Evolutionary conservation across 2,329 filamentous ascomycete species (phyloP).

Genomic region (Aschersonia sp.): DNA sequence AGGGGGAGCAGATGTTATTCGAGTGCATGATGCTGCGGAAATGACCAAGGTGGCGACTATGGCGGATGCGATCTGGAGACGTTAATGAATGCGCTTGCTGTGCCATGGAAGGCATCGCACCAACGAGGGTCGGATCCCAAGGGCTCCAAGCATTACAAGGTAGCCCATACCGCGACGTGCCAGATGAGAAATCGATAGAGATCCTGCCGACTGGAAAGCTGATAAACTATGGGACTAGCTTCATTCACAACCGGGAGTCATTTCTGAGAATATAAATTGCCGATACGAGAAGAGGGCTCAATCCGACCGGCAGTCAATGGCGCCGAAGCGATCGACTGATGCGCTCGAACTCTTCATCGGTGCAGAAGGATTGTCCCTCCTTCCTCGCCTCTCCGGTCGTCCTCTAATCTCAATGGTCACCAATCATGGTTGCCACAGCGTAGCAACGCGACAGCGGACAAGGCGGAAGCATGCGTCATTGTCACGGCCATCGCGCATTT

Average conservation of each 20-base stretch:
- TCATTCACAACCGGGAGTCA: background rate
- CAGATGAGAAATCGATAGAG: too few species aligned
- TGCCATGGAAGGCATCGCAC: background rate
- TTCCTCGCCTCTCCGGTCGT: background rate
- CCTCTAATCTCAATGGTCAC: background rate
- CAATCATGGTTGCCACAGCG: slow-evolving; percentile 3
- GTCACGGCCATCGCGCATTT: background rate
- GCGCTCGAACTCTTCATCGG: background rate
- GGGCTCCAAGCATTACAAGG: too few species aligned
- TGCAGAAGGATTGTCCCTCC: background rate
- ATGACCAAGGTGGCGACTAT: slow-evolving; percentile 78
- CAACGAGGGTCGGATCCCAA: background rate
- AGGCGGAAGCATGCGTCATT: background rate
- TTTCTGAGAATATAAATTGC: background rate
- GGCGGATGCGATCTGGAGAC: slow-evolving; percentile 82
- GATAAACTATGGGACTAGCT: background rate
- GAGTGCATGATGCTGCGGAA: slow-evolving; percentile 80
- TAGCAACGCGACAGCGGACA: background rate
- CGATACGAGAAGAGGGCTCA: too few species aligned
- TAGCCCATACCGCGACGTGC: too few species aligned
- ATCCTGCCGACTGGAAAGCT: too few species aligned
- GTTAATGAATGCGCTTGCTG: slow-evolving; percentile 1
- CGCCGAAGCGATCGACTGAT: background rate
- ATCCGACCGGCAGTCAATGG: too few species aligned
- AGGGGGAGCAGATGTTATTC: slow-evolving; percentile 79